Evolutionary conservation across 1,284 basidiomycete genomes (phyloP), one percentile per base, ranked within the genome.

Genomic region (Testicularia cyperi): DNA sequence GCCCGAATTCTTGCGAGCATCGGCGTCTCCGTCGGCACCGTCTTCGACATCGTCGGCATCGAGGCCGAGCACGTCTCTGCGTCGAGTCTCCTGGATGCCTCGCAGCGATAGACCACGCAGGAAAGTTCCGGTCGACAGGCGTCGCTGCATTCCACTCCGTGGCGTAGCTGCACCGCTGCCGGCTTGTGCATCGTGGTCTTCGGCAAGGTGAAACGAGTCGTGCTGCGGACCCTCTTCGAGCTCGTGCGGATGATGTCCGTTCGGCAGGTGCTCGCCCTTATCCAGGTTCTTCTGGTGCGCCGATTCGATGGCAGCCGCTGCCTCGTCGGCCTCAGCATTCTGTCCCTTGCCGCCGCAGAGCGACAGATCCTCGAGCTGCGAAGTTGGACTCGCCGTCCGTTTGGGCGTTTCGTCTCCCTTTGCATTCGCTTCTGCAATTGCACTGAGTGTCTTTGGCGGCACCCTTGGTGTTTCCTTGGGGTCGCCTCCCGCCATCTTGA

Each of bases 51-150:
- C 53, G 20, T 52, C 43, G 8, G 30, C 44, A 23, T 58, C 61
- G 26, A 64, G 24, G 12, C 66, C 68, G 12, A 68, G 40, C 12
- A 67, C 21, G n/a, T 64, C 42, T 16, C 57, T 52, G 21, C 64
- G 45, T 2, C 68, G 46, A 8, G 57, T 54, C 25, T 67, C 60
- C 30, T 71, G 66, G 28, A 71, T 69, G n/a, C 49, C 55, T 29
- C 56, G 35, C 22, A 68, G 30, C 5, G 55, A 54, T 3, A 49
- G 23, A 14, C 57, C 54, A 2, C 46, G 34, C 37, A 68, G 42
- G 44, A 69, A 71, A 10, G 64, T 44, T n/a, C 68, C 68, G 3
- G 68, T 71, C 5, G 68, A 71, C 39, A 66, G 31, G 15, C 67
- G 32, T 16, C 68, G 43, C 23, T 48, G 52, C 52, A 58, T 45